These are phyloP conservation scores for Yamadazyma philogaea DNA, from an alignment of 805 yeast genomes.

Conservation along the genomic window DNA sequence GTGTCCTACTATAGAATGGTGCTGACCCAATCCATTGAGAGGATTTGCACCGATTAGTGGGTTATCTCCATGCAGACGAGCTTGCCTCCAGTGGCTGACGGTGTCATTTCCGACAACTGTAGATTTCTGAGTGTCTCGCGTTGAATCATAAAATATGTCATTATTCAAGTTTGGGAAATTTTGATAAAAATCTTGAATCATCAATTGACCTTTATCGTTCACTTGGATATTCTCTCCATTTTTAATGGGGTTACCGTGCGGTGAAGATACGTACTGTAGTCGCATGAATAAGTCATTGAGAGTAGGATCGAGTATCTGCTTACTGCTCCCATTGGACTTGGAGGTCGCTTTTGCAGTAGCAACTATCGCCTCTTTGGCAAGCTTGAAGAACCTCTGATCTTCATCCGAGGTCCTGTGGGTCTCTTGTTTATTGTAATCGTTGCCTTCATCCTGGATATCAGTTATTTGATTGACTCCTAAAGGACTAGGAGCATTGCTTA, in stretches of 20 bases:
- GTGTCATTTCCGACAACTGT: neutral
- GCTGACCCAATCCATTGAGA: slow-evolving; percentile 2
- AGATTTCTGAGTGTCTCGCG: slow-evolving; percentile 4
- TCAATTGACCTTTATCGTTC: slow-evolving; percentile 40
- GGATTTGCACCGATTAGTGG: slow-evolving; percentile 11
- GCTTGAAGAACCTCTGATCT: slow-evolving; percentile 52
- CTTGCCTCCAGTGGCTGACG: slow-evolving; percentile 5
- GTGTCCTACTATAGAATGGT: neutral
- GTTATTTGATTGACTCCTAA: neutral
- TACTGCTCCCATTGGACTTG: slow-evolving; percentile 48
- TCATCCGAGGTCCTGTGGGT: slow-evolving; percentile 7
- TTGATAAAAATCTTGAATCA: slow-evolving; percentile 40
- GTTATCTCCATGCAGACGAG: slow-evolving; percentile 10
- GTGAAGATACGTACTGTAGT: slow-evolving; percentile 56
- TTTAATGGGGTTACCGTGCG: slow-evolving; percentile 53
- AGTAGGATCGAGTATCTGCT: slow-evolving; percentile 54
- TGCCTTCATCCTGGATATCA: neutral
- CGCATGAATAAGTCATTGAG: slow-evolving; percentile 56
- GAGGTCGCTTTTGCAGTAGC: slow-evolving; percentile 48
- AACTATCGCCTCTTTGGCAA: slow-evolving; percentile 61
- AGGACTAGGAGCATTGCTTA: neutral
- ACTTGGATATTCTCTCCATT: slow-evolving; percentile 30
- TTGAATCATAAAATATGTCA: slow-evolving; percentile 27
- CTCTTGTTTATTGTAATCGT: neutral
- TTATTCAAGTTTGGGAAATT: slow-evolving; percentile 44